Evolutionary conservation across 306 rosid species (phyloP), one percentile per base, ranked within the genome.

Genomic region (Lathyrus sativus): DNA sequence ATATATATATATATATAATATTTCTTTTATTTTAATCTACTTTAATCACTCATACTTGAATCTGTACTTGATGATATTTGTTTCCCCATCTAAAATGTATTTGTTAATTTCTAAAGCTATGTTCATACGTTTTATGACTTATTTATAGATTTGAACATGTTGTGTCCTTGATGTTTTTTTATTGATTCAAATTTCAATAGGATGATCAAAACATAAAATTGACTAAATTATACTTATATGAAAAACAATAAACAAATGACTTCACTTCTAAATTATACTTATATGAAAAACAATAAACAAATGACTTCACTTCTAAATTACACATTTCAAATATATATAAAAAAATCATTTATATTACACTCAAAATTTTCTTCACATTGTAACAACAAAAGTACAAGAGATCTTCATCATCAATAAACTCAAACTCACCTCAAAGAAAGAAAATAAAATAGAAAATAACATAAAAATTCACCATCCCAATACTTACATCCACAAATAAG

Each of bases 371-470:
- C 64, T 74, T 3, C 56, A 64, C 50, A 51, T 71, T 44, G 62
- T 35, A 68, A 53, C 62, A 54, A 22, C 68, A 76, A 14, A 33
- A 70, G 8, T 68, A 78, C 80, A 78, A 37, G 35, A 66, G 55
- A 81, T 77, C 72, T 70, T 22, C 75, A 81, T 60, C 77, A 77
- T 33, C 58, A 78, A 65, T 49, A 69, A 74, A 70, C 39, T 18
- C 53, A 67, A 65, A 51, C 67, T 64, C 31, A 4, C 44, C 51
- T 49, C 7, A 35, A 63, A 37, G 17, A 55, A 37, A 17, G 4
- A 68, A 62, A 62, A 54, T 1, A 37, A 11, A 43, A 41, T 28
- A 56, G 29, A 65, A 31, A 0, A 37, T 44, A 61, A 67, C 13
- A 42, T 6, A 22, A 60, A 72, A 61, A 56, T 11, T 42, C 61